Percentiles rank a stretch among this genome's conserved stretches.
Conservation (phyloP, 83 land plant species). For the Picea abies region DNA sequence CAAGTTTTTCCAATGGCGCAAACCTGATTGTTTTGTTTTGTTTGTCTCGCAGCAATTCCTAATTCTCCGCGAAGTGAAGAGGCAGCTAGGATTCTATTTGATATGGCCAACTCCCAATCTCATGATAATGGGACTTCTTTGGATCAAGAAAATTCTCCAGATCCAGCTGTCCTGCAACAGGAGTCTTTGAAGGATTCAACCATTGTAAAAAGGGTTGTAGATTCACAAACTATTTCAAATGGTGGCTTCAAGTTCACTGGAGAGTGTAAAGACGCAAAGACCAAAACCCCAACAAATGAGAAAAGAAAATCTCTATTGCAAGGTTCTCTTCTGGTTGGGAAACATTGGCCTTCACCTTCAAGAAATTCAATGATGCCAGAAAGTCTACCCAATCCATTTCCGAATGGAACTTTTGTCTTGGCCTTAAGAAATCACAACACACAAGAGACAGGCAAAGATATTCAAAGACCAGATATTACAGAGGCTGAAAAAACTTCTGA, state of each 20-base stretch:
- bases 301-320: neutral
- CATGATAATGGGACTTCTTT: neutral
- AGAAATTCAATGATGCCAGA: neutral
- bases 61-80: constrained; percentile 1
- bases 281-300: constrained; percentile 5
- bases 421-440: neutral
- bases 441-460: neutral
- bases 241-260: neutral
- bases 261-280: neutral
- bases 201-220: neutral
- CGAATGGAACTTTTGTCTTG: neutral
- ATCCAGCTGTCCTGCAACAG: neutral
- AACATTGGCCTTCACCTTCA: neutral
- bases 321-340: neutral
- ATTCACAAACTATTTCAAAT: neutral
- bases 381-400: neutral
- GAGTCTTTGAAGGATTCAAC: neutral
- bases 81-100: constrained; percentile 15
- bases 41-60: constrained; percentile 3
- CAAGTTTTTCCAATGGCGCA: neutral
- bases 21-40: constrained; percentile 7
- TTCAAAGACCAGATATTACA: neutral
- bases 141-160: neutral
- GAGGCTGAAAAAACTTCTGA: neutral
- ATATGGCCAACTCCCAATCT: constrained; percentile 1